Evolutionary conservation across 2,329 filamentous ascomycete species (phyloP).

Genomic region (Diplodia sapinea): DNA sequence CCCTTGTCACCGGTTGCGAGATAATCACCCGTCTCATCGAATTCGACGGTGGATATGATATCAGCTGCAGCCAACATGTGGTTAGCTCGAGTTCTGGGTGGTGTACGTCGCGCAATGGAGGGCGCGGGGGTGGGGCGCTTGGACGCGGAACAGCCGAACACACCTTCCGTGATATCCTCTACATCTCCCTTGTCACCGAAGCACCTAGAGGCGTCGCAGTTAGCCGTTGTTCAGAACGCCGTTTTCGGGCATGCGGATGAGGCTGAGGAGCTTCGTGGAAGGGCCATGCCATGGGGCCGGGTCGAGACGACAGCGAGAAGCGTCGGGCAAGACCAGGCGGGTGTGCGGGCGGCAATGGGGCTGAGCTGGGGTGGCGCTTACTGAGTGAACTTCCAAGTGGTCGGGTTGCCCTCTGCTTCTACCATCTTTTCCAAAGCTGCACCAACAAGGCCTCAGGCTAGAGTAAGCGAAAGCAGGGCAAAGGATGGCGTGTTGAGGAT

Average conservation of each 20-base stretch:
- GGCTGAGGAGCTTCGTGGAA: slow-evolving; percentile 9
- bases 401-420: slow-evolving; percentile 90
- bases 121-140: slow-evolving; percentile 31
- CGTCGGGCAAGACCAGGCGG: background rate
- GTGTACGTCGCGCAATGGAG: slow-evolving; percentile 1
- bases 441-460: slow-evolving; percentile 31
- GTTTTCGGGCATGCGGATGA: background rate
- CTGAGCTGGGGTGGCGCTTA: slow-evolving; percentile 59
- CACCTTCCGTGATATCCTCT: slow-evolving; percentile 94
- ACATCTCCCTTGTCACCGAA: slow-evolving; percentile 99
- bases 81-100: slow-evolving; percentile 11
- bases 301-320: background rate
- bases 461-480: slow-evolving; percentile 17
- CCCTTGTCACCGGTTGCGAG: slow-evolving; percentile 90
- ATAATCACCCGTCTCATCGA: slow-evolving; percentile 89
- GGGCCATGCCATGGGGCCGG: background rate
- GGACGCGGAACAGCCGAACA: slow-evolving; percentile 27
- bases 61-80: slow-evolving; percentile 71
- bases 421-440: slow-evolving; percentile 72
- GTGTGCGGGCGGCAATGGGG: slow-evolving; percentile 1
- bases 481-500: slow-evolving; percentile 10
- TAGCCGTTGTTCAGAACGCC: slow-evolving; percentile 6
- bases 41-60: slow-evolving; percentile 90
- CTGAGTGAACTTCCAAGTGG: slow-evolving; percentile 99
- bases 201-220: slow-evolving; percentile 66